These are phyloP conservation scores for Acephala macrosclerotiorum DNA, from an alignment of 2,329 filamentous ascomycete species.

Conservation along the genomic window DNA sequence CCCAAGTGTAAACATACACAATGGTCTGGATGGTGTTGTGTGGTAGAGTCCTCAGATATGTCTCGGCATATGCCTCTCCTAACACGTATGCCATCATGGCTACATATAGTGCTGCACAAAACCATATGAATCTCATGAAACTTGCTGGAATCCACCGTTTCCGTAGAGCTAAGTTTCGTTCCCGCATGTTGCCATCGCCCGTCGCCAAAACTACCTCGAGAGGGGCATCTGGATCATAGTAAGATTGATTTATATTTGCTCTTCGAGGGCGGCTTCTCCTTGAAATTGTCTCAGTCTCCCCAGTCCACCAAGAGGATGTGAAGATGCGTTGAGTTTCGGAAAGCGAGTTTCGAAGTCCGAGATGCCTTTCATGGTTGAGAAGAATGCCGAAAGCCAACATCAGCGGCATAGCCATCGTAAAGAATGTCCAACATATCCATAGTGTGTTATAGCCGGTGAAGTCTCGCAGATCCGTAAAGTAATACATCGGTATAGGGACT, in stretches of 20 bases:
- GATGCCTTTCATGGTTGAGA: constrained; percentile 68
- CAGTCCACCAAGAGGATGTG: constrained; percentile 70
- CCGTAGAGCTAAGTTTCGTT: constrained; percentile 34
- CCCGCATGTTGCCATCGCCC: constrained; percentile 31
- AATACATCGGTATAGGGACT: constrained; percentile 66
- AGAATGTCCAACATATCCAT: constrained; percentile 75
- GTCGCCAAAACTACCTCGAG: constrained; percentile 41
- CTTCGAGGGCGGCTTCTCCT: constrained; percentile 49
- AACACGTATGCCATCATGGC: constrained; percentile 71
- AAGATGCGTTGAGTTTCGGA: constrained; percentile 74
- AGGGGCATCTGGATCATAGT: constrained; percentile 43
- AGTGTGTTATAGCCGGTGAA: constrained; percentile 69
- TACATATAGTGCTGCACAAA: constrained; percentile 68
- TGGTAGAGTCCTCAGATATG: constrained; percentile 71
- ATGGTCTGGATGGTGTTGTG: constrained; percentile 72
- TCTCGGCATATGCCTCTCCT: constrained; percentile 73
- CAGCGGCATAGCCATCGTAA: constrained; percentile 75
- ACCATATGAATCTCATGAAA: constrained; percentile 75
- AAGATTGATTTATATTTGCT: constrained; percentile 46
- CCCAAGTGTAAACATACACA: constrained; percentile 75
- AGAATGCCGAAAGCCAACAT: constrained; percentile 70
- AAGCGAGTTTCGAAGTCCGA: constrained; percentile 65
- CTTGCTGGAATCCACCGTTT: constrained; percentile 66
- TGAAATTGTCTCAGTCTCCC: constrained; percentile 55
- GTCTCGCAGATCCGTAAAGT: constrained; percentile 58